phyloP scores from a whole-genome alignment of 768 basidiomycete genomes.

The Tulasnella sp. region DNA sequence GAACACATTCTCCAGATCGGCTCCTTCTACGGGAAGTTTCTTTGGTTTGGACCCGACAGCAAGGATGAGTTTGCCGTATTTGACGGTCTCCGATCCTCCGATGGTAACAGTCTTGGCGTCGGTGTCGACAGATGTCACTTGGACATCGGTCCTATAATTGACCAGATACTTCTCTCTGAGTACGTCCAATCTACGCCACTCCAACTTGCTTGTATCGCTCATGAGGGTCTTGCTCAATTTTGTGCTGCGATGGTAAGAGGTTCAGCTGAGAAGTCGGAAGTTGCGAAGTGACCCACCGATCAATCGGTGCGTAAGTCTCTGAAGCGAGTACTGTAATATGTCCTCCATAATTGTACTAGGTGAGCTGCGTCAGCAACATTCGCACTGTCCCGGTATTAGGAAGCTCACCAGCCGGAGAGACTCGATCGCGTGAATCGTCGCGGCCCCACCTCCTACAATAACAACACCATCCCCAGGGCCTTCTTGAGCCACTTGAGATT shows the following conservation, averaged over 20 bases:
- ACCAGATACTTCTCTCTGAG: constrained; percentile 64
- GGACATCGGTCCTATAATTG: constrained; percentile 44
- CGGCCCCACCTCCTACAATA: constrained; percentile 78
- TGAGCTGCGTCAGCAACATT: neutral
- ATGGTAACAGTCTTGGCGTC: constrained; percentile 49
- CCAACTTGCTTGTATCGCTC: constrained; percentile 64
- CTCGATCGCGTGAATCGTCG: constrained; percentile 62
- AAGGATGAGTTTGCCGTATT: constrained; percentile 67
- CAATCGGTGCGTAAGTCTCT: constrained; percentile 71
- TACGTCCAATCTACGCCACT: constrained; percentile 58
- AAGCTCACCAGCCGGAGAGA: constrained; percentile 60
- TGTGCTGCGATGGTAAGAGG: constrained; percentile 40
- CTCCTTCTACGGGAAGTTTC: constrained; percentile 63
- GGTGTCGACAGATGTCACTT: constrained; percentile 56
- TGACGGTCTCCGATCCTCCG: constrained; percentile 45
- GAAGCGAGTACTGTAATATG: constrained; percentile 68
- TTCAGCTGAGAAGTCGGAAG: neutral
- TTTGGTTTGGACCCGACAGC: constrained; percentile 65
- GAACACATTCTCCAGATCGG: constrained; percentile 60
- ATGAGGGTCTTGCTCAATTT: constrained; percentile 80
- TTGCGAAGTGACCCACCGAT: constrained; percentile 41
- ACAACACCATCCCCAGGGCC: constrained; percentile 50
- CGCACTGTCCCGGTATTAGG: neutral
- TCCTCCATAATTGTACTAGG: constrained; percentile 62
- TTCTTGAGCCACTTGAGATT: constrained; percentile 30